Evolutionary conservation across 441 rosid species (phyloP).

Genomic region (Viola pubescens): DNA sequence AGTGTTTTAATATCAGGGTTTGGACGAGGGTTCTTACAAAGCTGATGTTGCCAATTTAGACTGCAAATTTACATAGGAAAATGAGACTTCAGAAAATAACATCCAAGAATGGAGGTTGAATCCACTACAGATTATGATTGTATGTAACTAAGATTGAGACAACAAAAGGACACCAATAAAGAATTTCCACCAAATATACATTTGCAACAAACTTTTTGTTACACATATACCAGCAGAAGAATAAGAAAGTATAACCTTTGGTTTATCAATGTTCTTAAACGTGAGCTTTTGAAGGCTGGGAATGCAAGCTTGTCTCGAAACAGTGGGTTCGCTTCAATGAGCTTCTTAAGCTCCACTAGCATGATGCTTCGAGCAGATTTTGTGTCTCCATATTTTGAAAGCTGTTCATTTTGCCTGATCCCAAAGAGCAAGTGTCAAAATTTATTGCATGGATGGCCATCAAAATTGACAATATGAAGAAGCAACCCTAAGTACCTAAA

Average conservation of each 20-base stretch:
- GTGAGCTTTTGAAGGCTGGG: conserved; percentile 64
- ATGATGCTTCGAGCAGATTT: conserved; percentile 79
- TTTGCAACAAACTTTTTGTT: background rate
- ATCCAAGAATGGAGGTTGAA: background rate
- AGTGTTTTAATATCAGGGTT: conserved; percentile 71
- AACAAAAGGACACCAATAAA: background rate
- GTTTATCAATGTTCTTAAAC: conserved; percentile 77
- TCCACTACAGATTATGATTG: background rate
- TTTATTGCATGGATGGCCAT: background rate
- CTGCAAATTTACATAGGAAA: conserved; percentile 26
- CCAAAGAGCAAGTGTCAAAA: background rate
- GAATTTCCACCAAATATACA: background rate
- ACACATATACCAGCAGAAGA: conserved; percentile 4
- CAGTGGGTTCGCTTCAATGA: conserved; percentile 84
- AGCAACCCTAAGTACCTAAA: conserved; percentile 28
- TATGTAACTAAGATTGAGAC: background rate
- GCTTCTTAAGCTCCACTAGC: conserved; percentile 79
- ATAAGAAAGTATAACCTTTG: conserved; percentile 49
- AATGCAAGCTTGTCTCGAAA: conserved; percentile 78
- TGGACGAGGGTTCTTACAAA: conserved; percentile 60
- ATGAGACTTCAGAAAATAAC: conserved; percentile 8
- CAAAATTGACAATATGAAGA: background rate
- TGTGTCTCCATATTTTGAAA: conserved; percentile 86
- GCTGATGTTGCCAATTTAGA: conserved; percentile 73
- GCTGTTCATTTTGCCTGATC: conserved; percentile 87